Percentiles rank a stretch among this genome's conserved stretches.
Conservation (phyloP, 129 eudicot species). For the Kitagawia praeruptora region DNA sequence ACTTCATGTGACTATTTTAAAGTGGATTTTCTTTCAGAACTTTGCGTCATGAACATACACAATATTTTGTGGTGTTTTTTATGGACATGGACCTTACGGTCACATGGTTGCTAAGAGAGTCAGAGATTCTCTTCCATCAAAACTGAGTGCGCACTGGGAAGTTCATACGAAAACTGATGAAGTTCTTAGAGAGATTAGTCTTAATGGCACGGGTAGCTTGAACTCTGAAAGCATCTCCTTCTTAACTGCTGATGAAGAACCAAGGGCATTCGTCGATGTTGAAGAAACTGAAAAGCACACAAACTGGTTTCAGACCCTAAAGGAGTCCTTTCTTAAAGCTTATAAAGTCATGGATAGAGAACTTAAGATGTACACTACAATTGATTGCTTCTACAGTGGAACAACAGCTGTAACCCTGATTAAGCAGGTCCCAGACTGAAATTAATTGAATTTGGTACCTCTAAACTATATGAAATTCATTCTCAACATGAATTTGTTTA, state of each 20-base stretch:
- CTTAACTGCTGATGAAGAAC: conserved; percentile 31
- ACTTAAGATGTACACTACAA: conserved; percentile 50
- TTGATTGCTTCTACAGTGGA: conserved; percentile 88
- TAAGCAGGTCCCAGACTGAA: conserved; percentile 51
- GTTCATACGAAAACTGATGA: conserved; percentile 56
- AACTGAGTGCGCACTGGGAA: conserved; percentile 81
- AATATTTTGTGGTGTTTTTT: conserved; percentile 85
- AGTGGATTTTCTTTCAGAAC: conserved; percentile 42
- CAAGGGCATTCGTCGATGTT: conserved; percentile 28
- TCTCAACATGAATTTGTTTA: conserved; percentile 9
- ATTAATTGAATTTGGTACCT: not conserved
- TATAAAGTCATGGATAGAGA: conserved; percentile 84
- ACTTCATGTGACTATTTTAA: not conserved
- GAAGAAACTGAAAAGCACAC: conserved; percentile 52
- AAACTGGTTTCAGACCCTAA: conserved; percentile 55
- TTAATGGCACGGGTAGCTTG: conserved; percentile 30
- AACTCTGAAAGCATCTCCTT: conserved; percentile 53
- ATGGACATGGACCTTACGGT: conserved; percentile 91
- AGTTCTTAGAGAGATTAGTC: conserved; percentile 54
- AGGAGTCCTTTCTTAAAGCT: conserved; percentile 70
- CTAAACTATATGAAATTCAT: not conserved
- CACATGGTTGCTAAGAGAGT: conserved; percentile 89
- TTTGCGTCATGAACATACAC: conserved; percentile 84
- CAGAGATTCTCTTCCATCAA: conserved; percentile 82
- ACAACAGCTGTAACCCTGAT: conserved; percentile 90